Evolutionary conservation across 352 stramenopile genomes (phyloP).

Genomic region (Blastocystis sp.): DNA sequence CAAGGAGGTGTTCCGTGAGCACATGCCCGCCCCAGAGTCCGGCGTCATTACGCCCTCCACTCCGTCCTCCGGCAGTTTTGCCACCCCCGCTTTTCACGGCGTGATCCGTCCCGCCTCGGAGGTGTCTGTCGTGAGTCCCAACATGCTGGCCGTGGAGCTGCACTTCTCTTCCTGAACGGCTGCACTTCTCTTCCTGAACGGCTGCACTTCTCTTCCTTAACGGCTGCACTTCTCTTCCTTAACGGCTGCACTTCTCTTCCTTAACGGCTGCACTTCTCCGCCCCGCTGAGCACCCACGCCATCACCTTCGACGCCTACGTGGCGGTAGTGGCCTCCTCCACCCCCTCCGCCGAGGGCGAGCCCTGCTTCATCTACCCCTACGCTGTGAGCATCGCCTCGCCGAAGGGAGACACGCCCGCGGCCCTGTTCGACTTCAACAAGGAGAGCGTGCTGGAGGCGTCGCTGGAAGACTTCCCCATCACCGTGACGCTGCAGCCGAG

Average conservation of each 20-base stretch:
- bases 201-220: no score
- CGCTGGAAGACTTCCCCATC: not conserved
- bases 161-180: no score
- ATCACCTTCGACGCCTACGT: not conserved
- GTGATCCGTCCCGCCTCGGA: constrained; percentile 27
- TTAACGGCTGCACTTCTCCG: no score
- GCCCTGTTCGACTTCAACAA: constrained; percentile 33
- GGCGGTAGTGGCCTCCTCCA: not conserved
- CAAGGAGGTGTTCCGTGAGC: constrained; percentile 37
- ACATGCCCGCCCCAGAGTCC: not conserved
- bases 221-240: no score
- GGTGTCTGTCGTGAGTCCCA: not conserved
- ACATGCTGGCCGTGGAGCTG: constrained; percentile 19
- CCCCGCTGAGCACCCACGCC: not conserved
- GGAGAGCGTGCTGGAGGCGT: not conserved
- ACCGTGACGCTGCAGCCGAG: not conserved
- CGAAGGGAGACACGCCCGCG: constrained; percentile 2
- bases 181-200: no score
- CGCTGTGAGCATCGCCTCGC: not conserved
- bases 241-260: no score
- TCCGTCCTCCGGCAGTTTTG: not conserved
- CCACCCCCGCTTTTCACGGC: not conserved
- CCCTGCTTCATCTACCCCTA: constrained; percentile 22
- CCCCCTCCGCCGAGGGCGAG: not conserved
- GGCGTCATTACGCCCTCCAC: not conserved